Conservation (phyloP, 116 monocot species). For the Thalassia testudinum region DNA sequence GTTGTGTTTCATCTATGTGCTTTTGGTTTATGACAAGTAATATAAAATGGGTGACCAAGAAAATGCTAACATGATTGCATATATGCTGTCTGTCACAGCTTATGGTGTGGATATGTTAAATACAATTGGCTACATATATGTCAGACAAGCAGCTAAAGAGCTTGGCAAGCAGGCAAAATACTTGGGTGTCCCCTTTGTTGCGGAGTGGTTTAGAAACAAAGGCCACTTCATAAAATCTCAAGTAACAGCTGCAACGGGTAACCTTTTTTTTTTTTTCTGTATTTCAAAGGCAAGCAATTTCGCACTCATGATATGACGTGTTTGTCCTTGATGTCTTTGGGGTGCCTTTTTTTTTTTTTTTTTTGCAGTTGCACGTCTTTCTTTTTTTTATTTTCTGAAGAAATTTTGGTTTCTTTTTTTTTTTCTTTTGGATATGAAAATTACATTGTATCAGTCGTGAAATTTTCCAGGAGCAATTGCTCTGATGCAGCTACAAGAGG, state of each 20-base stretch:
- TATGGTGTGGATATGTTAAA: conserved; percentile 93
- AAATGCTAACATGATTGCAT: too few relatives aligned
- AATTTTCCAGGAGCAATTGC: conserved; percentile 63
- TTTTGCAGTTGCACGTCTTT: background rate
- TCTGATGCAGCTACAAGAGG: conserved; percentile 93
- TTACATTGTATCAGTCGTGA: background rate
- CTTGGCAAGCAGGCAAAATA: conserved; percentile 89
- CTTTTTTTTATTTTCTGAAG: background rate
- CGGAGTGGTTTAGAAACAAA: conserved; percentile 99
- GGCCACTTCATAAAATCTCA: conserved; percentile 94
- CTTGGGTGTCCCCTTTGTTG: conserved; percentile 85
- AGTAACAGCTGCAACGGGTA: conserved; percentile 94
- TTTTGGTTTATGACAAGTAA: too few relatives aligned
- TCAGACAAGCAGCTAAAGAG: conserved; percentile 85
- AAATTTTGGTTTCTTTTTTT: too few relatives aligned
- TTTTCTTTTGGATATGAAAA: background rate
- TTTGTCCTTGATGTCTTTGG: background rate
- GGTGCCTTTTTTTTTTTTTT: too few relatives aligned
- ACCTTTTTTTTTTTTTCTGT: too few relatives aligned
- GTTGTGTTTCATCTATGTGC: too few relatives aligned
- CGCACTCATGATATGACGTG: too few relatives aligned
- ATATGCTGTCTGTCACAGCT: conserved; percentile 49
- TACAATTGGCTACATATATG: conserved; percentile 95
- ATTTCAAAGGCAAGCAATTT: too few relatives aligned
- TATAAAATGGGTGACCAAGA: too few relatives aligned